Evolutionary conservation across 257 asterid species (phyloP).

Genomic region (Verbena officinalis): DNA sequence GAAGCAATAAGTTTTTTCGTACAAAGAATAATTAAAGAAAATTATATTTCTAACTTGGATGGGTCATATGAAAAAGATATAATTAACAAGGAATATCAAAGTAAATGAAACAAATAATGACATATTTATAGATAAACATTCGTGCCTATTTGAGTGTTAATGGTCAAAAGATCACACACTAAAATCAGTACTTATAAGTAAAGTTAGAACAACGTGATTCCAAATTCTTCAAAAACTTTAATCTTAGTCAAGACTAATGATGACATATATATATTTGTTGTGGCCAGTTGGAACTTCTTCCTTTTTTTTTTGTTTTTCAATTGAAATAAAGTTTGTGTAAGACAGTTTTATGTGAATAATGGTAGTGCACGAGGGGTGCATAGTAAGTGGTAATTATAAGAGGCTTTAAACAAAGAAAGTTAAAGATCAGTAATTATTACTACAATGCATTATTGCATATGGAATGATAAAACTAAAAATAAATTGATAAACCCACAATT

Average conservation of each 20-base stretch:
- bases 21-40: too few relatives aligned
- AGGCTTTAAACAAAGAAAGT: slow-evolving; percentile 27
- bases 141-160: slow-evolving; percentile 17
- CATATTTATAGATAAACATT: too few relatives aligned
- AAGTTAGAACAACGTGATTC: slow-evolving; percentile 37
- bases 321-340: slow-evolving; percentile 30
- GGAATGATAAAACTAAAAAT: background rate
- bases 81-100: too few relatives aligned
- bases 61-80: too few relatives aligned
- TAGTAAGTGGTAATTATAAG: slow-evolving; percentile 30
- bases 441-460: slow-evolving; percentile 15
- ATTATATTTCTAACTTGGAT: too few relatives aligned
- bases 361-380: slow-evolving; percentile 43
- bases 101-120: too few relatives aligned
- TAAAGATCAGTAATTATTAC: slow-evolving; percentile 23
- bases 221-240: slow-evolving; percentile 36
- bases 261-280: slow-evolving; percentile 36
- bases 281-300: slow-evolving; percentile 50
- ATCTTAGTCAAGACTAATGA: slow-evolving; percentile 47
- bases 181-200: too few relatives aligned
- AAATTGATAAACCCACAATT: background rate
- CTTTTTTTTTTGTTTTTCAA: background rate
- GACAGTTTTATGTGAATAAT: slow-evolving; percentile 38
- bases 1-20: too few relatives aligned
- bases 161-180: slow-evolving; percentile 39